A percentile compares a stretch with the other conserved stretches of the same genome.
Conservation (phyloP, 2,329 filamentous ascomycete species). For the Tolypocladium endophyticum region DNA sequence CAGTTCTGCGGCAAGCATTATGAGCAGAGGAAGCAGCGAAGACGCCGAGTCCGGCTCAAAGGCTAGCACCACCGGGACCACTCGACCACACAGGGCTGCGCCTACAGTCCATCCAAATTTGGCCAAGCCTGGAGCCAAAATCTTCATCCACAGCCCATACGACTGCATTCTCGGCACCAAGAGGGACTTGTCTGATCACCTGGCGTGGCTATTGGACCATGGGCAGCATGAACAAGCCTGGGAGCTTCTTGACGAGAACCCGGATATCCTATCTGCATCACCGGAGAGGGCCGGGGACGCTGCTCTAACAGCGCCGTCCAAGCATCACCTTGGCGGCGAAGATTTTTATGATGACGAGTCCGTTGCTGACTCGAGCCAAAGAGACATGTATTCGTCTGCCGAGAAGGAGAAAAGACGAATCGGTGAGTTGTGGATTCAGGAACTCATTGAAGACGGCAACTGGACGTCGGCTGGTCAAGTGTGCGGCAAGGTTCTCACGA, state of each 20-base stretch:
- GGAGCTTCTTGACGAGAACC: slow-evolving; percentile 81
- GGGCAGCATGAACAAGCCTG: slow-evolving; percentile 77
- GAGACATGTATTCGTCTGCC: slow-evolving; percentile 50
- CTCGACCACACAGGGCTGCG: slow-evolving; percentile 13
- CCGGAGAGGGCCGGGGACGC: slow-evolving; percentile 28
- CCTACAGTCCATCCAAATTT: slow-evolving; percentile 42
- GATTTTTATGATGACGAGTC: slow-evolving; percentile 66
- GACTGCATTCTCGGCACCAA: slow-evolving; percentile 91
- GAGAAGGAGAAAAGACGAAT: slow-evolving; percentile 85
- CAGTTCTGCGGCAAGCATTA: slow-evolving; percentile 72
- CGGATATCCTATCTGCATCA: slow-evolving; percentile 50
- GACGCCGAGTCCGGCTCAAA: slow-evolving; percentile 38
- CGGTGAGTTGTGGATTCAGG: slow-evolving; percentile 86
- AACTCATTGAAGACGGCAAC: slow-evolving; percentile 62
- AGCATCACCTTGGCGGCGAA: slow-evolving; percentile 30
- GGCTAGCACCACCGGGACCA: slow-evolving; percentile 21
- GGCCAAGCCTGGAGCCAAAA: slow-evolving; percentile 50
- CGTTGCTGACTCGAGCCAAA: slow-evolving; percentile 46
- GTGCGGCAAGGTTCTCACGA: slow-evolving; percentile 73
- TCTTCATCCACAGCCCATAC: slow-evolving; percentile 94
- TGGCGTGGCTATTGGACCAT: slow-evolving; percentile 76
- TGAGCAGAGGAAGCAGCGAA: slow-evolving; percentile 50
- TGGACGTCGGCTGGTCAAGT: slow-evolving; percentile 73
- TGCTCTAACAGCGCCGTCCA: slow-evolving; percentile 29
- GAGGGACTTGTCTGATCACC: slow-evolving; percentile 74